Percentiles rank a stretch among this genome's conserved stretches.
Evolutionary conservation across 352 stramenopile species (phyloP).

Genomic region (Phytopythium oedochilum): DNA sequence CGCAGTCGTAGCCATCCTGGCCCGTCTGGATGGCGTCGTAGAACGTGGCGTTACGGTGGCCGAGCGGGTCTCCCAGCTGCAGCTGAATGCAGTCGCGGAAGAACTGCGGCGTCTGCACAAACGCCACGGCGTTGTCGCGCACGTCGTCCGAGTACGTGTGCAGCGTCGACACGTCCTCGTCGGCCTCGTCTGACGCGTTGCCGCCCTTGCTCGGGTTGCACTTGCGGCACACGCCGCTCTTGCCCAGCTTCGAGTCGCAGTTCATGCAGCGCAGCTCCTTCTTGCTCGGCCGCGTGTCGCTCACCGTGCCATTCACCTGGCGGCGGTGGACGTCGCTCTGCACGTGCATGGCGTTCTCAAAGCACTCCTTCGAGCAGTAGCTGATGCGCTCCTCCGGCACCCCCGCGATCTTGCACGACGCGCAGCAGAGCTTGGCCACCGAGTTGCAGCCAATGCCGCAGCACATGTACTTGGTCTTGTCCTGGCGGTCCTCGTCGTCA

Average conservation of each 20-base stretch:
- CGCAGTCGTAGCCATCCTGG: conserved; percentile 83
- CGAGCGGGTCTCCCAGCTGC: conserved; percentile 75
- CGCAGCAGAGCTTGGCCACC: conserved; percentile 78
- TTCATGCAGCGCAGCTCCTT: conserved; percentile 73
- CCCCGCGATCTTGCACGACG: conserved; percentile 78
- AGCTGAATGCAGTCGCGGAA: conserved; percentile 83
- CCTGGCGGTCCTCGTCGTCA: conserved; percentile 60
- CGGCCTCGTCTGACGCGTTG: conserved; percentile 15
- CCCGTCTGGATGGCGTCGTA: conserved; percentile 85
- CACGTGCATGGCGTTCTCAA: conserved; percentile 83
- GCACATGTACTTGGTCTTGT: conserved; percentile 79
- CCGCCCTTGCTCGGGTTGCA: conserved; percentile 52
- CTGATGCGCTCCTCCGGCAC: conserved; percentile 81
- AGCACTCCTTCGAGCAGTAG: conserved; percentile 87
- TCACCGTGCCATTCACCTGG: conserved; percentile 79
- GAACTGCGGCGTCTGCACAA: conserved; percentile 84
- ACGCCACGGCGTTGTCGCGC: conserved; percentile 68
- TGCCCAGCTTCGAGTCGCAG: conserved; percentile 68
- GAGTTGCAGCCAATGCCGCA: conserved; percentile 69
- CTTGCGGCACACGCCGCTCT: conserved; percentile 67
- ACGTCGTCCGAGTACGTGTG: conserved; percentile 81
- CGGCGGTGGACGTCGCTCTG: conserved; percentile 71
- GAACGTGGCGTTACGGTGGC: conserved; percentile 82
- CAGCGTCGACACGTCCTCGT: conserved; percentile 53
- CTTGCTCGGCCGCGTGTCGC: conserved; percentile 58